A percentile compares a stretch with the other conserved stretches of the same genome.
Conservation (phyloP, 805 yeast genomes). For the Yarrowia sp. region DNA sequence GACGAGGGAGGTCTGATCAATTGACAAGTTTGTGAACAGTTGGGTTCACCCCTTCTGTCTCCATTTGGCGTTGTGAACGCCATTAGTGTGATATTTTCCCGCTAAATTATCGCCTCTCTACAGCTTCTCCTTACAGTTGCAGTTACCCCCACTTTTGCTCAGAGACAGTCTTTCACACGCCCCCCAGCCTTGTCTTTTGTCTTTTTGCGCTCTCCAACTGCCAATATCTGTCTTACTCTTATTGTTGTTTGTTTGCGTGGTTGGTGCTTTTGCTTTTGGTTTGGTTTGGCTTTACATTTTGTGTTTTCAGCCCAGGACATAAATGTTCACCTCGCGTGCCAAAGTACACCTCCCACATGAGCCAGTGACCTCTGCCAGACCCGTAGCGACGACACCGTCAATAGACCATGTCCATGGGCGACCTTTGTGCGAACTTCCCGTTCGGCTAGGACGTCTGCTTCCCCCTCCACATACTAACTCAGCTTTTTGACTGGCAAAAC, state of each 20-base stretch:
- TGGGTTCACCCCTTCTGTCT: too few relatives aligned
- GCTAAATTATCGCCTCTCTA: background rate
- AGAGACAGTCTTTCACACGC: background rate
- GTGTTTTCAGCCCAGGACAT: background rate
- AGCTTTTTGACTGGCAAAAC: conserved; percentile 32
- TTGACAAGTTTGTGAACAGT: too few relatives aligned
- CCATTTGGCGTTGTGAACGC: background rate
- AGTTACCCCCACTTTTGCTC: background rate
- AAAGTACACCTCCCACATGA: background rate
- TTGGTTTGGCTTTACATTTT: conserved; percentile 10
- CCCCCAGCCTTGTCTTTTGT: background rate
- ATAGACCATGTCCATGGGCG: background rate
- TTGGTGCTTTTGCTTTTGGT: background rate
- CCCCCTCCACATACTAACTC: conserved; percentile 6
- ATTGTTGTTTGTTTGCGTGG: conserved; percentile 2
- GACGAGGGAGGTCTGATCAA: too few relatives aligned
- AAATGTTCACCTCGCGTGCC: conserved; percentile 25
- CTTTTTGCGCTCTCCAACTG: background rate
- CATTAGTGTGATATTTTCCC: background rate
- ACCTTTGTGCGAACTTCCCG: too few relatives aligned
- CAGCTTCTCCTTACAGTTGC: background rate
- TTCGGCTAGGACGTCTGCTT: too few relatives aligned
- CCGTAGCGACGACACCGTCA: background rate
- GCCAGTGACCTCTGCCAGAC: background rate
- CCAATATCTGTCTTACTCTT: conserved; percentile 6